Conservation (phyloP, 345 rosid species). For the Angophora floribunda region DNA sequence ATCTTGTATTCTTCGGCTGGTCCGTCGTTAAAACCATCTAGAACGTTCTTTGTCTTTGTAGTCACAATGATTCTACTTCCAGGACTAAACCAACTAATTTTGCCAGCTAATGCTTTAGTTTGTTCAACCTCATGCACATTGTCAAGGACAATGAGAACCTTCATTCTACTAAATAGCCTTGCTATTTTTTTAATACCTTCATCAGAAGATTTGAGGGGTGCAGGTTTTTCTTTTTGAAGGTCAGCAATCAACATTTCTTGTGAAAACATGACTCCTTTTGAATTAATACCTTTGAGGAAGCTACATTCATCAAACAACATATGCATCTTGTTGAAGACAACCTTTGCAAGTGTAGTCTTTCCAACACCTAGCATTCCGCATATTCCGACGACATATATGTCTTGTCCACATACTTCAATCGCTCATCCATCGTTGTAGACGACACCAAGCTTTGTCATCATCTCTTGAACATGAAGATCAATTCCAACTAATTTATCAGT, state of each 20-base stretch:
- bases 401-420: background rate
- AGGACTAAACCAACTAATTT: background rate
- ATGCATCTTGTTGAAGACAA: background rate
- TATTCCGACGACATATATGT: background rate
- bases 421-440: background rate
- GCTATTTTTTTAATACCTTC: background rate
- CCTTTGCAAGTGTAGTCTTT: constrained; percentile 10
- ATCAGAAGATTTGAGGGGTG: too few relatives aligned
- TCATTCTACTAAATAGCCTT: background rate
- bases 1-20: background rate
- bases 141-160: background rate
- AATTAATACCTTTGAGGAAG: background rate
- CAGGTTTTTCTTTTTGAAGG: background rate
- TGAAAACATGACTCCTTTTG: background rate
- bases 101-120: background rate
- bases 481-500: background rate
- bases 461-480: background rate
- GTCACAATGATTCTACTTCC: background rate
- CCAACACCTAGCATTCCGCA: constrained; percentile 10
- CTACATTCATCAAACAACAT: background rate
- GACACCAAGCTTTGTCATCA: background rate
- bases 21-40: background rate
- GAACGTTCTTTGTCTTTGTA: background rate
- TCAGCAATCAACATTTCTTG: background rate
- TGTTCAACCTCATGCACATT: background rate